phyloP scores from a whole-genome alignment of 2,329 filamentous ascomycete species.

The Orbilia brochopaga region DNA sequence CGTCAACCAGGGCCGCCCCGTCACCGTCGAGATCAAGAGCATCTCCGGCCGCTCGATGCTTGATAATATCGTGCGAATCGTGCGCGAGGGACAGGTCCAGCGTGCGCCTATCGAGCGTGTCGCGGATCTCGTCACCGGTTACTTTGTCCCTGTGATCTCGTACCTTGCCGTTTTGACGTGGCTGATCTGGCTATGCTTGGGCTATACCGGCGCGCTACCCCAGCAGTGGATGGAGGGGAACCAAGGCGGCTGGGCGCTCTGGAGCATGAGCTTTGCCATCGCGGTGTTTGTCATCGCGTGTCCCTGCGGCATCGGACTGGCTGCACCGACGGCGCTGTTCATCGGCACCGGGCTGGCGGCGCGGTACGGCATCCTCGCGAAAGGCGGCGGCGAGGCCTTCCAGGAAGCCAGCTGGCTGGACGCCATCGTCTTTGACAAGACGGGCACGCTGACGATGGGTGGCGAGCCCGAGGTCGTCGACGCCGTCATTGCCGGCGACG shows the following conservation, averaged over 20 bases:
- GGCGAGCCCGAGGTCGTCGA: constrained; percentile 73
- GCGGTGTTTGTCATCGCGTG: constrained; percentile 68
- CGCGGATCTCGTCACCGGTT: constrained; percentile 74
- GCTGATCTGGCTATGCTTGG: constrained; percentile 73
- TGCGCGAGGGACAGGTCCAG: constrained; percentile 77
- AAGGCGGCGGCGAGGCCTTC: constrained; percentile 67
- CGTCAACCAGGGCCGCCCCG: constrained; percentile 70
- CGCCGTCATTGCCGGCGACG: constrained; percentile 26
- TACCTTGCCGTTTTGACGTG: constrained; percentile 73
- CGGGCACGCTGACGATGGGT: constrained; percentile 66
- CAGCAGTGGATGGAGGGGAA: constrained; percentile 63
- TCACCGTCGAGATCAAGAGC: constrained; percentile 70
- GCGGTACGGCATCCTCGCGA: constrained; percentile 65
- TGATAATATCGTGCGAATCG: constrained; percentile 77
- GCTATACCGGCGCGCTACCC: constrained; percentile 66
- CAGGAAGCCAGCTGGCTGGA: constrained; percentile 66
- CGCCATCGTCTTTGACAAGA: constrained; percentile 68
- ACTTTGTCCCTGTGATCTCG: constrained; percentile 77
- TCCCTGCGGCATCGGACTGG: constrained; percentile 67
- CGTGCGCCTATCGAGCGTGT: constrained; percentile 77
- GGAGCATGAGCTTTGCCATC: constrained; percentile 77
- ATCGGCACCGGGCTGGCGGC: constrained; percentile 67
- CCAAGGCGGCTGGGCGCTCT: constrained; percentile 71
- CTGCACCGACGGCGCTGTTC: constrained; percentile 67
- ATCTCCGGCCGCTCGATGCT: constrained; percentile 75